These are phyloP conservation scores for Secale cereale DNA, from an alignment of 176 grass and related monocot species.

Conservation along the genomic window DNA sequence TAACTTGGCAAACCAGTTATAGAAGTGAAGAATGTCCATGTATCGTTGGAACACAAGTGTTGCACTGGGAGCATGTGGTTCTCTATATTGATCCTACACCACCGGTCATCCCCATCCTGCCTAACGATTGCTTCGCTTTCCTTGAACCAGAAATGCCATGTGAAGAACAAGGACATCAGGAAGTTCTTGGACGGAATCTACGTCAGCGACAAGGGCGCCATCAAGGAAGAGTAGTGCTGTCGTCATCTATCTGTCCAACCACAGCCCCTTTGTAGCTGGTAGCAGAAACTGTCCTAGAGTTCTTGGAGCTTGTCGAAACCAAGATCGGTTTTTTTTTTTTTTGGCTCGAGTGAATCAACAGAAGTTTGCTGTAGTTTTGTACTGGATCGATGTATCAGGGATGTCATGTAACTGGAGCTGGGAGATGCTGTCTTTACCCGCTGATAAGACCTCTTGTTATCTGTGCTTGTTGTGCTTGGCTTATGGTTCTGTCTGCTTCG, in stretches of 20 bases:
- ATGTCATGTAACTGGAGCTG: not conserved
- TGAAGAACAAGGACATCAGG: conserved; percentile 83
- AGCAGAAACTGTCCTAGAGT: not conserved
- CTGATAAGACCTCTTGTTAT: not conserved
- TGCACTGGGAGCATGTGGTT: not conserved
- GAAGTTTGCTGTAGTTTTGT: not conserved
- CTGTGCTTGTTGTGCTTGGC: not conserved
- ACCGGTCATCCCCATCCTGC: not conserved
- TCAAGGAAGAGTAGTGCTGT: conserved; percentile 38
- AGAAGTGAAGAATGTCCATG: not conserved
- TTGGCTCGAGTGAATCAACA: not conserved
- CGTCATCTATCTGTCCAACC: not conserved
- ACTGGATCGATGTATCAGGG: not conserved
- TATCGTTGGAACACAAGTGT: not conserved
- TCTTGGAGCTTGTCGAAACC: no score
- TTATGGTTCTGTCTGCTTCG: accelerated
- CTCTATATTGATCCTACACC: not conserved
- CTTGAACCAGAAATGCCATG: conserved; percentile 64
- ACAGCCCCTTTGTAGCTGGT: conserved; percentile 11
- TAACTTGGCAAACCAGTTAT: not conserved
- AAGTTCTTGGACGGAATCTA: conserved; percentile 84
- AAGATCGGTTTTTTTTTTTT: not conserved
- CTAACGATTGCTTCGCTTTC: not conserved
- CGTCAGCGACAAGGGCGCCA: conserved; percentile 65
- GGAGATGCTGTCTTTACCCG: not conserved